A percentile compares a stretch with the other conserved stretches of the same genome.
These are phyloP conservation scores for Eremomyces bilateralis DNA, from an alignment of 495 filamentous ascomycete genomes.

Conservation along the genomic window DNA sequence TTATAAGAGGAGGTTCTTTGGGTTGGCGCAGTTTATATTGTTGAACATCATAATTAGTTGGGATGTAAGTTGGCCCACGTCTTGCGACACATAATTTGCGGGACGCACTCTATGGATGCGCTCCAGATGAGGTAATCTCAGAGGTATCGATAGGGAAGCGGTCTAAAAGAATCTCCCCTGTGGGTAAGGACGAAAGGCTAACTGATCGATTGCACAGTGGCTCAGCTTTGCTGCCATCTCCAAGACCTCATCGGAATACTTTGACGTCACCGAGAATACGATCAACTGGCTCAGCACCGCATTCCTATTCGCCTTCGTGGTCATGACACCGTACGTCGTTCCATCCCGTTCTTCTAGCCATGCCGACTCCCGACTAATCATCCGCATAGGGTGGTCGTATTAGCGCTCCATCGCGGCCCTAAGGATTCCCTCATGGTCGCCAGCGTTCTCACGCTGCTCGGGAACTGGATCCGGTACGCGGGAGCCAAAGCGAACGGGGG, in stretches of 20 bases:
- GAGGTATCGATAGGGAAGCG: not conserved
- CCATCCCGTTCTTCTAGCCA: conserved; percentile 1
- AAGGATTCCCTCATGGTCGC: conserved; percentile 55
- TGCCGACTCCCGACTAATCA: not conserved
- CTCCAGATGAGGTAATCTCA: conserved; percentile 1
- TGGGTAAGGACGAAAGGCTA: not conserved
- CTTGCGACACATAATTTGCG: no score
- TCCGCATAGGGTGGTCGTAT: conserved; percentile 36
- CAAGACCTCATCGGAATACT: conserved; percentile 53
- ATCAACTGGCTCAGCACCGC: conserved; percentile 86
- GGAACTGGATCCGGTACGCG: conserved; percentile 87
- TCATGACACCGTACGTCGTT: conserved; percentile 39
- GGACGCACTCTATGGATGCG: no score
- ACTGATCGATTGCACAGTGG: conserved; percentile 34
- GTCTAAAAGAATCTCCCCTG: not conserved
- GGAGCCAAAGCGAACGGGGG: conserved; percentile 40
- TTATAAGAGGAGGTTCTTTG: conserved; percentile 82
- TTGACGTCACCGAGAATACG: conserved; percentile 45
- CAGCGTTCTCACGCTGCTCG: conserved; percentile 49
- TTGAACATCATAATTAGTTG: conserved; percentile 86
- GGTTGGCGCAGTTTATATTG: conserved; percentile 58
- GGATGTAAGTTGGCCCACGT: conserved; percentile 44
- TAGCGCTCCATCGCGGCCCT: conserved; percentile 56
- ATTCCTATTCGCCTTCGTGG: conserved; percentile 67
- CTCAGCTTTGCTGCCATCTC: conserved; percentile 80